Base-by-base conservation (phyloP, 2,329 filamentous ascomycete species). In the Blastomyces emzantsi region DNA sequence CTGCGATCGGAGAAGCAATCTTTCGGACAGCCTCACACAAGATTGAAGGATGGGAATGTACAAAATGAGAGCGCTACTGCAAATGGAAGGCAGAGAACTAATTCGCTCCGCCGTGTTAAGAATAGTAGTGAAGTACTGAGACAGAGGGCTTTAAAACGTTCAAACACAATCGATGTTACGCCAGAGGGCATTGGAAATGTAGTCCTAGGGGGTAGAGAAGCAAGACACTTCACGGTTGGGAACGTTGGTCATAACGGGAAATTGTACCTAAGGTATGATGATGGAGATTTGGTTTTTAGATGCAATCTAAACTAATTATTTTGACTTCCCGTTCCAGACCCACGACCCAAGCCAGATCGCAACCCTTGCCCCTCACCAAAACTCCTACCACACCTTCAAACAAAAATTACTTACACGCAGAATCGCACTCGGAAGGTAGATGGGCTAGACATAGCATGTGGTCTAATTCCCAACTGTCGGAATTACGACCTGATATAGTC, bases 191-290 rank as follows among this genome's bases (percentile, higher is more conserved):
- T 81, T 64, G 84, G 85, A 57, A 85, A 88, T 70, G 83, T 82
- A 66, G 76, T 79, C 55, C 84, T 84, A 33, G 83, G 80, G 62
- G 82, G 84, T 43, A 82, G 87, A 65, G 85, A 87, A 72, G 87
- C 86, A 59, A 83, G 87, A 62, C 86, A 90, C 70, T 92, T 93
- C 73, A 87, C 88, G 1, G 90, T 93, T 62, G 86, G 87, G 60
- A 92, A 92, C 74, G 89, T 93, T 65, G 89, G 89, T 30, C 90
- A 91, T 73, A 91, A 92, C 76, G 90, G 90, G 49, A 86, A 87
- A 73, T 90, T 93, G 75, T 93, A 91, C 75, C 74, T 93, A 68
- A 89, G 88, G 88, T 92, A 85, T 72, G 83, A 85, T 72, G 83
- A 45, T 58, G 25, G n/a, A 22, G 19, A 66, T 65, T 61, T 62